These are phyloP conservation scores for Solanum hybrid DNA, from an alignment of 305 asterid genomes.

Conservation along the genomic window DNA sequence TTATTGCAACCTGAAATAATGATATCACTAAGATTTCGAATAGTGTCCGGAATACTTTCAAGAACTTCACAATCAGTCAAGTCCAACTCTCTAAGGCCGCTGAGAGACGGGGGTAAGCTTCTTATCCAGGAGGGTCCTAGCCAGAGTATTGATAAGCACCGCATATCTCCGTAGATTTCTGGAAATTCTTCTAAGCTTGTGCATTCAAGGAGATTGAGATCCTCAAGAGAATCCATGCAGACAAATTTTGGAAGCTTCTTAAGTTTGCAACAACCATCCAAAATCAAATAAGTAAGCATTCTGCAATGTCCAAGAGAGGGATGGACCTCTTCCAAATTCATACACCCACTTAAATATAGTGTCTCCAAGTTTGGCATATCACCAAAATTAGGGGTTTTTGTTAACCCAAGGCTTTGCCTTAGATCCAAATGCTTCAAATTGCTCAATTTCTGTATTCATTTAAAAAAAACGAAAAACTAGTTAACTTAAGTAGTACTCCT, in stretches of 20 bases:
- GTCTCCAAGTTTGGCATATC: not conserved
- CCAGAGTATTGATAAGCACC: not conserved
- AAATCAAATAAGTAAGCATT: not conserved
- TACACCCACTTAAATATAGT: not conserved
- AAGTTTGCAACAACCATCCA: not conserved
- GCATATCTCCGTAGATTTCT: not conserved
- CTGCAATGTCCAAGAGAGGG: constrained; percentile 1
- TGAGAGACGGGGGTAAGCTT: not conserved
- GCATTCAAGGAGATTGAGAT: not conserved
- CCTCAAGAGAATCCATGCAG: not conserved
- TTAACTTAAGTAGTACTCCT: too few species aligned
- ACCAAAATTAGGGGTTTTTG: not conserved
- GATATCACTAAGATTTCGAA: not conserved
- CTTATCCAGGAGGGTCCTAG: not conserved
- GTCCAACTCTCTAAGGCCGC: not conserved
- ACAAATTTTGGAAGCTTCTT: not conserved
- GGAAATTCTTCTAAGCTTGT: not conserved
- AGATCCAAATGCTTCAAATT: too few species aligned
- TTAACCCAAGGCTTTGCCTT: rapidly evolving
- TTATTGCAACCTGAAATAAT: not conserved
- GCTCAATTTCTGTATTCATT: too few species aligned
- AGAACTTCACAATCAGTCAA: not conserved
- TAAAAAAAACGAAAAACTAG: too few species aligned
- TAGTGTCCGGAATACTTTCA: not conserved
- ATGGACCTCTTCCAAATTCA: constrained; percentile 2